Evolutionary conservation across 305 asterid species (phyloP).

Genomic region (Plantago coronopus): DNA sequence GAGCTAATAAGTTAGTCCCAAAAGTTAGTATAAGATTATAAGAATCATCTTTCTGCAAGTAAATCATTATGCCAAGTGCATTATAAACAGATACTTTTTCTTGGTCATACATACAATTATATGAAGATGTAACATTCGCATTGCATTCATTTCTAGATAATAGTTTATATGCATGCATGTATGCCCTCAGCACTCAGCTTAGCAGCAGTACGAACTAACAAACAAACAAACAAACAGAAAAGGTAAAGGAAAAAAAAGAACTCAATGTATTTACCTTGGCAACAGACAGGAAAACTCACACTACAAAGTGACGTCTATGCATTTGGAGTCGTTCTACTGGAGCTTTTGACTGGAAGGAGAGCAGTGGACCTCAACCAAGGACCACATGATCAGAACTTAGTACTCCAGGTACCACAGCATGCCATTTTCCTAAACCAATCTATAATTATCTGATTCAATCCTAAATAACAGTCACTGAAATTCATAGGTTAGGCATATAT

Average conservation of each 20-base stretch:
- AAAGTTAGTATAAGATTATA: neutral
- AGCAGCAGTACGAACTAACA: too few relatives aligned
- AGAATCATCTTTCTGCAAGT: conserved; percentile 4
- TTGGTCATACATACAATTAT: neutral
- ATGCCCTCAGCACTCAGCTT: too few relatives aligned
- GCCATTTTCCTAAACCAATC: neutral
- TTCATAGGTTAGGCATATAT: conserved; percentile 66
- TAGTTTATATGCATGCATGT: too few relatives aligned
- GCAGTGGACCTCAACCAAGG: conserved; percentile 94
- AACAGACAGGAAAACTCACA: conserved; percentile 96
- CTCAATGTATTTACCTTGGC: conserved; percentile 35
- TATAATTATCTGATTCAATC: neutral
- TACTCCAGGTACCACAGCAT: conserved; percentile 60
- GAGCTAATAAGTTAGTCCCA: neutral
- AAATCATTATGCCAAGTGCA: neutral
- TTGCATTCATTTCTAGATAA: neutral
- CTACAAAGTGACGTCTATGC: conserved; percentile 95
- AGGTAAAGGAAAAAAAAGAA: too few relatives aligned
- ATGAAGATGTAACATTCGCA: neutral
- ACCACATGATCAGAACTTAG: conserved; percentile 86
- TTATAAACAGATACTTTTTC: too few relatives aligned
- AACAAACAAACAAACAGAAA: too few relatives aligned
- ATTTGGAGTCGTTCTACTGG: conserved; percentile 90
- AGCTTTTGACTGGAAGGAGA: conserved; percentile 92
- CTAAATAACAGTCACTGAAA: conserved; percentile 19